phyloP scores from a whole-genome alignment of 306 rosid species.

The Sicyos baderoa region DNA sequence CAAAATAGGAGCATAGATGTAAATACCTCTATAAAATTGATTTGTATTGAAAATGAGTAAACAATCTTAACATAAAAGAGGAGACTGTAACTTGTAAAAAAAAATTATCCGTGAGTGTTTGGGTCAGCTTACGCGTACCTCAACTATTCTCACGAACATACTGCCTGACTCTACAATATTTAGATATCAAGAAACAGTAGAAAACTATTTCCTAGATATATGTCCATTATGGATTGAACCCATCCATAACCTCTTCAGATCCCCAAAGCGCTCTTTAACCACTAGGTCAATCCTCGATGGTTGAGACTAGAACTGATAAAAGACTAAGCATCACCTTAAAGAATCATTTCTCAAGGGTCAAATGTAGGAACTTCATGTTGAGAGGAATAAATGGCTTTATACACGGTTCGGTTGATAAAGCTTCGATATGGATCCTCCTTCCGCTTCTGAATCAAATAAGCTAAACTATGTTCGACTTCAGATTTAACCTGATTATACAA shows the following conservation, averaged over 20 bases:
- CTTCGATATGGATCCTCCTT: conserved; percentile 84
- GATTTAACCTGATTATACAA: conserved; percentile 74
- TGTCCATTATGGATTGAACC: too few species aligned
- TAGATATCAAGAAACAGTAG: too few species aligned
- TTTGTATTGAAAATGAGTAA: neutral
- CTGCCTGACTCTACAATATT: too few species aligned
- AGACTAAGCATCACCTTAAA: conserved; percentile 6
- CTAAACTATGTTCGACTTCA: conserved; percentile 45
- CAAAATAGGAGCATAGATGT: neutral
- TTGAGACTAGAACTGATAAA: neutral
- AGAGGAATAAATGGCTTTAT: conserved; percentile 35
- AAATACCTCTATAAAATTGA: neutral
- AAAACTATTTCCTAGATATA: too few species aligned
- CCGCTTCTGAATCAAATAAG: conserved; percentile 70
- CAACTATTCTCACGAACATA: too few species aligned
- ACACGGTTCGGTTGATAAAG: conserved; percentile 48
- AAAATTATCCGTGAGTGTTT: too few species aligned
- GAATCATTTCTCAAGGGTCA: conserved; percentile 42
- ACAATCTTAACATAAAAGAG: neutral
- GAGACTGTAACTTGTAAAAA: neutral
- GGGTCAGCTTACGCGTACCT: too few species aligned
- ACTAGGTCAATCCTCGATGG: too few species aligned
- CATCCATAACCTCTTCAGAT: too few species aligned
- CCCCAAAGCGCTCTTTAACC: too few species aligned
- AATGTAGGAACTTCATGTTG: conserved; percentile 53